Conservation (phyloP, 2,329 filamentous ascomycete genomes). For the Fusarium lyarnte region DNA sequence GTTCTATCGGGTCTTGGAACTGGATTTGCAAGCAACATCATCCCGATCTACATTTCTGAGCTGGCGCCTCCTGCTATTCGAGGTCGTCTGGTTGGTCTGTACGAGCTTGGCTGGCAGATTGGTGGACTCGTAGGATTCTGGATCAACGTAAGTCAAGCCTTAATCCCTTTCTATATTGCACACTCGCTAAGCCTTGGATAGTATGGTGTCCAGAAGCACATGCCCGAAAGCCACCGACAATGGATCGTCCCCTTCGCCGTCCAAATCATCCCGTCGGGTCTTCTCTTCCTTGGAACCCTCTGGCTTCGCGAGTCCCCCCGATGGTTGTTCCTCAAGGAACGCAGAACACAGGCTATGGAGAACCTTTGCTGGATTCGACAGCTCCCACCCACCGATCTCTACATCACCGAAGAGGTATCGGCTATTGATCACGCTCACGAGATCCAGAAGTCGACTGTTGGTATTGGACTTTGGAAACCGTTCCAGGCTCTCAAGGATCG, state of each 20-base stretch:
- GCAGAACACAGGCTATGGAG: conserved; percentile 59
- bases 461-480: conserved; percentile 52
- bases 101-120: conserved; percentile 22
- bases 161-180: fast-evolving
- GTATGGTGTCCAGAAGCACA: conserved; percentile 35
- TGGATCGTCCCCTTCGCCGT: conserved; percentile 64
- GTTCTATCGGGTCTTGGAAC: conserved; percentile 11
- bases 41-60: conserved; percentile 58
- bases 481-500: conserved; percentile 30
- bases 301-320: conserved; percentile 66
- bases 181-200: not conserved
- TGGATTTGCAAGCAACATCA: conserved; percentile 41
- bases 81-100: conserved; percentile 52
- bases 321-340: conserved; percentile 66
- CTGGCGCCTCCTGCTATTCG: conserved; percentile 62
- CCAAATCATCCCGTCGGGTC: conserved; percentile 64
- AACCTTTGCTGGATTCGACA: conserved; percentile 66
- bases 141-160: conserved; percentile 1
- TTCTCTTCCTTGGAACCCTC: conserved; percentile 59
- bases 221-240: conserved; percentile 30
- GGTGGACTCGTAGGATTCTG: conserved; percentile 12
- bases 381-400: conserved; percentile 58
- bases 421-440: conserved; percentile 46
- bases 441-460: conserved; percentile 69
- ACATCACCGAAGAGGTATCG: conserved; percentile 34